Base-by-base conservation (phyloP, 1,139 yeast species). In the Blastobotrys illinoisensis region DNA sequence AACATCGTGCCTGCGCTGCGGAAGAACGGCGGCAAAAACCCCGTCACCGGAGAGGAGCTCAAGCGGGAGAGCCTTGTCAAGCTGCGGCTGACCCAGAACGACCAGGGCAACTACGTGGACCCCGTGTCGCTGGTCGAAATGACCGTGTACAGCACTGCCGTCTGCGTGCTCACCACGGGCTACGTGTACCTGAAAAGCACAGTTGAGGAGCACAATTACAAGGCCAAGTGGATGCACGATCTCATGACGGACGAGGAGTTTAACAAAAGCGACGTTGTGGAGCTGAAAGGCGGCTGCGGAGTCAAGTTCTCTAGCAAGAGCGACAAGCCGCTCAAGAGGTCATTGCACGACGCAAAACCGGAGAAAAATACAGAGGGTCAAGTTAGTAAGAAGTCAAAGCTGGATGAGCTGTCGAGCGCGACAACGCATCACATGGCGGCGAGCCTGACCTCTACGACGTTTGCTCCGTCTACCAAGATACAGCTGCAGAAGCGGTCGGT, bases 41-140 rank as follows among this genome's bases (percentile, higher is more conserved):
- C 75, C 1, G 69, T 69, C 7, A 68, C 70, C 1, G 67, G 69
- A 1, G 65, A 64, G 50, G 53, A 60, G n/a, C 46, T 36, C 26
- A 49, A 46, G 16, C 48, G 45, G 7, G 50, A 55, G 6, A 66
- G 65, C 32, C 61, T 72, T 36, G 59, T 65, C 26, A 63, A 67
- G 56, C 62, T 72, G 46, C 59, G 64, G 23, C 60, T 71, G 45
- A 58, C 64, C 2, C 62, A 60, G 52, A 68, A 69, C 50, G 63
- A 59, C 7, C 66, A 64, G 3, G 71, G 69, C 20, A 56, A 59
- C 36, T 67, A 61, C 49, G 67, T 66, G 46, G 74, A 67, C 58
- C 74, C 72, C 4, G 69, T 69, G 50, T 68, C 72, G 23, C 61
- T 64, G 60, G 68, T 70, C 54, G 70, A 67, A 50, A 68, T 71